Conservation (phyloP, 2,329 filamentous ascomycete species). For the Whalleya microplaca region DNA sequence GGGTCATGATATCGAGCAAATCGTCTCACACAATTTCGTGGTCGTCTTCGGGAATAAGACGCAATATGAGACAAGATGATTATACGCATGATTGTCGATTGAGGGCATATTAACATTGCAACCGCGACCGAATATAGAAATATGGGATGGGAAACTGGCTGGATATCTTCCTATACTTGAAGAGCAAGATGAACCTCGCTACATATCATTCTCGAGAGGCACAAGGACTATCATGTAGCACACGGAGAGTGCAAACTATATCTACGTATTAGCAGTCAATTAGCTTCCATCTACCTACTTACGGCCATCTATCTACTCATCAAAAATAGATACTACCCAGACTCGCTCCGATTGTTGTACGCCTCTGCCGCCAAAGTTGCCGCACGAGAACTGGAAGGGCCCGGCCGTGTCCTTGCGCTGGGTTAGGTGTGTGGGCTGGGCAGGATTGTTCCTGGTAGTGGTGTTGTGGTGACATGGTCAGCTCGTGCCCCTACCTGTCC, state of each 20-base stretch:
- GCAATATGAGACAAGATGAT: no score
- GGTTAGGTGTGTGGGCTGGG: conserved; percentile 20
- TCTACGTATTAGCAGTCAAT: background rate
- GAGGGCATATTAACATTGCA: no score
- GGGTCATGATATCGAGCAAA: background rate
- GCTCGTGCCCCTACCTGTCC: conserved; percentile 25
- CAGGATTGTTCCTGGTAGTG: conserved; percentile 27
- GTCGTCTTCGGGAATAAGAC: no score
- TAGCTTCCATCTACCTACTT: background rate
- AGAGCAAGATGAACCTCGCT: background rate
- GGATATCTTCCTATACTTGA: background rate
- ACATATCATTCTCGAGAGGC: background rate
- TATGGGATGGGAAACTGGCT: background rate
- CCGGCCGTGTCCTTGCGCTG: no score
- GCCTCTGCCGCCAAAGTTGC: background rate
- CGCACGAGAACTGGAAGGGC: background rate
- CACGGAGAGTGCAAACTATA: background rate
- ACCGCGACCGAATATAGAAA: background rate
- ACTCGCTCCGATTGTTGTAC: background rate
- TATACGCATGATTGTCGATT: no score
- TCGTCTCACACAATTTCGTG: background rate
- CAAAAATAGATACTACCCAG: background rate
- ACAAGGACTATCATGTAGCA: background rate
- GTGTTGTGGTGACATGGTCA: conserved; percentile 20
- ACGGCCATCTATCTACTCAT: background rate